These are phyloP conservation scores for Mycena vitilis DNA, from an alignment of 768 basidiomycete genomes.

Conservation along the genomic window DNA sequence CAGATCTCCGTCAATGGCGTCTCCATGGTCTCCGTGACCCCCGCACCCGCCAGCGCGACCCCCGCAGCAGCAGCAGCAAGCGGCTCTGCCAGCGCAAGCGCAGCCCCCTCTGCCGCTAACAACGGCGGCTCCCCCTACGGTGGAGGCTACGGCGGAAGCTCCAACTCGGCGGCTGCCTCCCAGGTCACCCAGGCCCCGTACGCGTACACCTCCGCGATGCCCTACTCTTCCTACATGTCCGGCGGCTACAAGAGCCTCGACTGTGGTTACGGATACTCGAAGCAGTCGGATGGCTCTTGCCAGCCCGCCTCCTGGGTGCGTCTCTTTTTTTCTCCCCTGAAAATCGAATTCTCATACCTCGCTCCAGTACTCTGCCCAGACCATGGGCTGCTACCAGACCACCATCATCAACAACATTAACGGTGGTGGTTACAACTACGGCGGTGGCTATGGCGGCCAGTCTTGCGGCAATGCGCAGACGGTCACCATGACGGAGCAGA, in stretches of 20 bases:
- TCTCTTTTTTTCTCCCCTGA: constrained; percentile 16
- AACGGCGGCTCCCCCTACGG: constrained; percentile 41
- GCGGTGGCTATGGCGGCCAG: constrained; percentile 22
- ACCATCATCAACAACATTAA: constrained; percentile 59
- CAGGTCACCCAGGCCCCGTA: constrained; percentile 46
- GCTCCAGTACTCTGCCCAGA: constrained; percentile 48
- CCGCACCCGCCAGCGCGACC: constrained; percentile 38
- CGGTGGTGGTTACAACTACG: background rate
- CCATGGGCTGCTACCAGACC: constrained; percentile 69
- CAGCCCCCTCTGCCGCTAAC: constrained; percentile 10
- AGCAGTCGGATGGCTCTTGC: constrained; percentile 68
- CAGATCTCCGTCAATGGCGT: constrained; percentile 65
- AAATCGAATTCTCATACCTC: constrained; percentile 9
- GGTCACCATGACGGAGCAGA: constrained; percentile 51
- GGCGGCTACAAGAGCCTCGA: constrained; percentile 75
- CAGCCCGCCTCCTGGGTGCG: constrained; percentile 68
- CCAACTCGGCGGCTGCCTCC: constrained; percentile 40
- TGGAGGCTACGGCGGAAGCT: too few species aligned
- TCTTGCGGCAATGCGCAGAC: constrained; percentile 41
- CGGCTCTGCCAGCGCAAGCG: too few species aligned
- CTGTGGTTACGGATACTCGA: constrained; percentile 79
- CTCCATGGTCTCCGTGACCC: constrained; percentile 51
- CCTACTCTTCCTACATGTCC: constrained; percentile 67
- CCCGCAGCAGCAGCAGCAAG: constrained; percentile 30
- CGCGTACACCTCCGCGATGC: constrained; percentile 52